Conservation (phyloP, 192 early-diverging fungal genomes). For the Glomus cerebriforme region DNA sequence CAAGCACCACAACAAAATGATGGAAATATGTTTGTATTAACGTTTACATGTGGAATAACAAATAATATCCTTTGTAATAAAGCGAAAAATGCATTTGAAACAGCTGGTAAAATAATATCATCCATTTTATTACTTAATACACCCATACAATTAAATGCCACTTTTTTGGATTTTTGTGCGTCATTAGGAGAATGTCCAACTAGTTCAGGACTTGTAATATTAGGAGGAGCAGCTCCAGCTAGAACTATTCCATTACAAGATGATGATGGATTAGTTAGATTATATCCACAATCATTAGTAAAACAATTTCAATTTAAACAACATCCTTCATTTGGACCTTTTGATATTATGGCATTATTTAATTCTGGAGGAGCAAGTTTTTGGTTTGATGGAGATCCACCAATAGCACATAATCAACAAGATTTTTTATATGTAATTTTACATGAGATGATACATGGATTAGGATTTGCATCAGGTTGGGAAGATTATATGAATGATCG, state of each 20-base stretch:
- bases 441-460: slow-evolving; percentile 47
- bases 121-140: slow-evolving; percentile 30
- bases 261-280: slow-evolving; percentile 39
- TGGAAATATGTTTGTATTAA: background rate
- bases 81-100: slow-evolving; percentile 34
- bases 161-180: slow-evolving; percentile 39
- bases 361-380: slow-evolving; percentile 36
- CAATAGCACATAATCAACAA: slow-evolving; percentile 32
- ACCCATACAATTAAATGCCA: slow-evolving; percentile 41
- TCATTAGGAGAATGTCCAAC: background rate
- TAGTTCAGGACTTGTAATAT: background rate
- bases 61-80: slow-evolving; percentile 30
- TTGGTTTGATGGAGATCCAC: slow-evolving; percentile 35
- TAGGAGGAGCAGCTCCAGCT: slow-evolving; percentile 41
- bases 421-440: slow-evolving; percentile 43
- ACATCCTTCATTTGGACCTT: slow-evolving; percentile 35
- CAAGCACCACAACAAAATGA: background rate
- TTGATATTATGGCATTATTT: slow-evolving; percentile 45
- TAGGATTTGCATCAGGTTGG: slow-evolving; percentile 46
- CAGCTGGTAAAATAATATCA: slow-evolving; percentile 39
- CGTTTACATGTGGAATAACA: slow-evolving; percentile 1
- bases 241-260: slow-evolving; percentile 41
- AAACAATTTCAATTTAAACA: slow-evolving; percentile 40
- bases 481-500: slow-evolving; percentile 24
- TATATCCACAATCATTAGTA: slow-evolving; percentile 48